Evolutionary conservation across 768 basidiomycete species (phyloP).

Genomic region (Hortiboletus campestris): DNA sequence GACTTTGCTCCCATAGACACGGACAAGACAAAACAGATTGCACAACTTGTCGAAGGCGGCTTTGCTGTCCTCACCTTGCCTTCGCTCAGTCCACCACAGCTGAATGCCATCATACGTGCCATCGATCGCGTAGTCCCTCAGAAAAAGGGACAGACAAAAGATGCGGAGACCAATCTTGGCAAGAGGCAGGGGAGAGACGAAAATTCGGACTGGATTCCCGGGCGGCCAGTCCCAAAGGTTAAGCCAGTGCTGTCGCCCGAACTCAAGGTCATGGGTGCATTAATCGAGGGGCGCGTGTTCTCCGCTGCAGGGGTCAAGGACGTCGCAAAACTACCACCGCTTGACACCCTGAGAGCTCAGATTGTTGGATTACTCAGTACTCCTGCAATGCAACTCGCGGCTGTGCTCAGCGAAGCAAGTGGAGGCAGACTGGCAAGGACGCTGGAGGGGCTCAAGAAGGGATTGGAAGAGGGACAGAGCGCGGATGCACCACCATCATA

Average conservation of each 20-base stretch:
- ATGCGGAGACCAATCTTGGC: conserved; percentile 45
- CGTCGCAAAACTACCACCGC: conserved; percentile 71
- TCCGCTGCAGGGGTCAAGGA: conserved; percentile 55
- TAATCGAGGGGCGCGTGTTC: conserved; percentile 76
- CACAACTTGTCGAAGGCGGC: conserved; percentile 54
- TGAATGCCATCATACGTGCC: conserved; percentile 62
- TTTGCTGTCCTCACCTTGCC: conserved; percentile 67
- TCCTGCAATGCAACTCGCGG: conserved; percentile 71
- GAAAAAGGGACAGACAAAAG: conserved; percentile 50
- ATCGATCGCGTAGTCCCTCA: conserved; percentile 66
- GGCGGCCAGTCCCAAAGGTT: conserved; percentile 61
- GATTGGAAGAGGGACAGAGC: conserved; percentile 51
- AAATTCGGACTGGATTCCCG: conserved; percentile 62
- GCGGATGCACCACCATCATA: conserved; percentile 22
- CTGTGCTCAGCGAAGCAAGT: conserved; percentile 63
- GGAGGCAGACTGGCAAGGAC: conserved; percentile 71
- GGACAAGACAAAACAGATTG: conserved; percentile 48
- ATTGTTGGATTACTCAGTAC: conserved; percentile 80
- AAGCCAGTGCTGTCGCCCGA: conserved; percentile 59
- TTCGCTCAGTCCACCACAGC: conserved; percentile 67
- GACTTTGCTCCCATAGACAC: conserved; percentile 53
- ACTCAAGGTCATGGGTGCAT: conserved; percentile 69
- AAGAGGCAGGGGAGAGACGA: conserved; percentile 52
- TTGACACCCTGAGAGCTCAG: conserved; percentile 77
- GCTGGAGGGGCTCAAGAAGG: conserved; percentile 69